Base-by-base conservation (phyloP, 495 filamentous ascomycete genomes). In the Pseudoneurospora amorphoporcata region DNA sequence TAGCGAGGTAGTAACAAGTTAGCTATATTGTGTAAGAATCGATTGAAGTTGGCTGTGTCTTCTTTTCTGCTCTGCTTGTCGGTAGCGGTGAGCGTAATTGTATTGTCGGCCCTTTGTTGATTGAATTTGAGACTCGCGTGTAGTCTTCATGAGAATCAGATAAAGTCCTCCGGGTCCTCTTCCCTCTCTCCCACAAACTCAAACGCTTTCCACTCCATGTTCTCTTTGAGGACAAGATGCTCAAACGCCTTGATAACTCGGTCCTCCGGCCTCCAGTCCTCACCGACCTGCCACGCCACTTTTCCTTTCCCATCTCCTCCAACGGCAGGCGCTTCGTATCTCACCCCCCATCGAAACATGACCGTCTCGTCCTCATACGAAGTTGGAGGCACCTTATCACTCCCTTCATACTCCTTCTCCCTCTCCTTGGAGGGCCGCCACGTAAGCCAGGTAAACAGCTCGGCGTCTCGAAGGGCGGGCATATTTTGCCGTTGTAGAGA, bases 381-480 rank as follows among this genome's bases (percentile, higher is more conserved):
- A 38, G 53, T 23, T 23, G 47, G 53, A 69, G 71, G 71, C 53
- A 41, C 71, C 8, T 72, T 12, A 39, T 42, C 71, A 43, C 71
- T 72, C 53, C 58, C 71, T 72, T 69, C 53, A 42, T 72, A 72
- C 58, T 69, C 71, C 53, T 19, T 32, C 19, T 14, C 68, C 73
- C 75, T 73, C 71, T 72, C 69, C 47, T 74, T 43, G 37, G 75
- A 77, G 39, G 77, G 77, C 41, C 70, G 68, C 76, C 75, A 78
- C 39, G 72, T 69, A 17, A 78, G 75, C 32, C 73, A 77, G 7
- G 75, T 41, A 40, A 78, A 78, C 4, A 78, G 68, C 70, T 78
- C 75, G 3, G 76, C 76, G 19, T 78, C 73, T 43, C 74, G 61
- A n/a, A 78, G 72, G 39, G 72, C 58, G 41, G 71, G 47, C 71